phyloP scores from a whole-genome alignment of 2,329 filamentous ascomycete genomes.

The Dothidotthia symphoricarpi region DNA sequence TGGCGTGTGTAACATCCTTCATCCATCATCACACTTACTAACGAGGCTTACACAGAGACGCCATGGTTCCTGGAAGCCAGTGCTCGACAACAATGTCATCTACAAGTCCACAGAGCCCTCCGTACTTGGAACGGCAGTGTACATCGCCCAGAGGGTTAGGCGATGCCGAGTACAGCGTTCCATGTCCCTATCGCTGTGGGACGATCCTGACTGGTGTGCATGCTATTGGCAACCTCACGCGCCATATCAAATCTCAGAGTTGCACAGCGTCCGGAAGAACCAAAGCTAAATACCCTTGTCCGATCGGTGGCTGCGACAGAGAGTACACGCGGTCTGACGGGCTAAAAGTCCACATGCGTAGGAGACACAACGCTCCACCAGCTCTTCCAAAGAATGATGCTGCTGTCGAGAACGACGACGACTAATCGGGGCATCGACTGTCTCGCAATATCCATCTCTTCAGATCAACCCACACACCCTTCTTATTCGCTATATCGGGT shows the following conservation, averaged over 20 bases:
- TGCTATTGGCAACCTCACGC: slow-evolving; percentile 30
- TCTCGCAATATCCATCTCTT: too few relatives aligned
- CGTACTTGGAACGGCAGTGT: too few relatives aligned
- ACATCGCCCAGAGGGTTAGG: not conserved
- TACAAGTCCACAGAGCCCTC: too few relatives aligned
- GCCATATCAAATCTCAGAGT: slow-evolving; percentile 25
- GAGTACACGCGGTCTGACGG: slow-evolving; percentile 31
- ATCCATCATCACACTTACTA: too few relatives aligned
- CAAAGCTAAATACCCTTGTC: slow-evolving; percentile 16
- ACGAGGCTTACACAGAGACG: too few relatives aligned
- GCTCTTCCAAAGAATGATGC: slow-evolving; percentile 1
- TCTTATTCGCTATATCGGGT: too few relatives aligned
- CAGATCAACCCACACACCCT: too few relatives aligned
- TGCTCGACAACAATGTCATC: too few relatives aligned
- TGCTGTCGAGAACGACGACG: slow-evolving; percentile 1
- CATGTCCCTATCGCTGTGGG: slow-evolving; percentile 24
- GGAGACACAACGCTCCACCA: slow-evolving; percentile 14
- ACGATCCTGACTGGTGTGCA: slow-evolving; percentile 23
- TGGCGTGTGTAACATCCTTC: too few relatives aligned
- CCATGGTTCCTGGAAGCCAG: too few relatives aligned
- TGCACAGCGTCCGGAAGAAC: slow-evolving; percentile 19
- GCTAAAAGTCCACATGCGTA: slow-evolving; percentile 18
- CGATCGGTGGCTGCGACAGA: slow-evolving; percentile 18
- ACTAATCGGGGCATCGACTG: too few relatives aligned
- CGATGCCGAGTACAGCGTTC: slow-evolving; percentile 7